phyloP scores from a whole-genome alignment of 495 filamentous ascomycete genomes.

The Penicillium coprophilum region DNA sequence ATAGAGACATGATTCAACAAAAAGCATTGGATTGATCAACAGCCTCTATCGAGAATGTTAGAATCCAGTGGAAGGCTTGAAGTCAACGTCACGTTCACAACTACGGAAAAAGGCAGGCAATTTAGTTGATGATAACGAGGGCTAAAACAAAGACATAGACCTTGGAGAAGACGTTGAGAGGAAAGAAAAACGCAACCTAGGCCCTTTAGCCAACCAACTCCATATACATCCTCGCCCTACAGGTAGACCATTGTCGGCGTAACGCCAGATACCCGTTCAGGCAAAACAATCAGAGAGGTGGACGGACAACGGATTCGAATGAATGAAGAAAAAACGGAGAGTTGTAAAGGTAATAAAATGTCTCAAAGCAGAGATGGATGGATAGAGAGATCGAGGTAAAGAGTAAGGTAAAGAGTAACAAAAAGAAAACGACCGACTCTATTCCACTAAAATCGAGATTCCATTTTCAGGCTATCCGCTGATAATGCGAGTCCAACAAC shows the following conservation, averaged over 20 bases:
- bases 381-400: constrained; percentile 13
- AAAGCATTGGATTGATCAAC: background rate
- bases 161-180: background rate
- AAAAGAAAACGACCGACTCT: constrained; percentile 40
- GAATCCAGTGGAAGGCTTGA: background rate
- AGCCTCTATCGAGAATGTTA: background rate
- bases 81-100: background rate
- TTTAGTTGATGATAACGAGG: constrained; percentile 24
- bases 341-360: background rate
- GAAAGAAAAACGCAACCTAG: constrained; percentile 16
- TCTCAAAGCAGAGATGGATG: constrained; percentile 11
- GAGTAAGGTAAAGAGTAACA: constrained; percentile 16
- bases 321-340: constrained; percentile 7
- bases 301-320: constrained; percentile 5
- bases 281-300: constrained; percentile 1
- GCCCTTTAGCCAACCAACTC: constrained; percentile 20
- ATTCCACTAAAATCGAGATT: constrained; percentile 51
- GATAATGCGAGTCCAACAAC: constrained; percentile 50
- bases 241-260: constrained; percentile 17
- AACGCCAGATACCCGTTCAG: constrained; percentile 4
- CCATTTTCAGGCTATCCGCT: constrained; percentile 51
- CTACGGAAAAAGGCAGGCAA: constrained; percentile 16
- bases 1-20: background rate
- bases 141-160: constrained; percentile 19
- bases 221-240: constrained; percentile 27